Evolutionary conservation across 2,329 filamentous ascomycete species (phyloP), one percentile per base, ranked within the genome.

Genomic region (Calonectria fujianensis): DNA sequence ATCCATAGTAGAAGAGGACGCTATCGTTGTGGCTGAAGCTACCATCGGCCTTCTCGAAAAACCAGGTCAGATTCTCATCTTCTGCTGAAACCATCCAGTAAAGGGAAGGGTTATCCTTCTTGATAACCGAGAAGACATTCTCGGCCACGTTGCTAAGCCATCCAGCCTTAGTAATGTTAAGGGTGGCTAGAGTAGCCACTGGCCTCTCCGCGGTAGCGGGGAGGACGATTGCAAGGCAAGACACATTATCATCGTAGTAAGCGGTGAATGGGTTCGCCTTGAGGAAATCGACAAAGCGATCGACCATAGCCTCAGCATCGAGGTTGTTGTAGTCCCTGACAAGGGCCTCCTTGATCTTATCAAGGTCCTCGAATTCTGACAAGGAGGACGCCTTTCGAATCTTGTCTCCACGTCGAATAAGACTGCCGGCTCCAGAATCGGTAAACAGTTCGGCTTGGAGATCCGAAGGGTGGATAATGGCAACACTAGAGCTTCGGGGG

Each of bases 41-140:
- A 71, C 97, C 96, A 80, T 98, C 96, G 11, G 96, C 94, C 90
- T 98, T 98, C 86, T 98, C 96, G 80, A 98, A 97, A 89, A 98
- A 98, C 97, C 97, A 98, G 16, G 95, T 96, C 81, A 98, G 89
- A 85, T 98, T 98, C 90, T 98, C 96, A 81, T 98, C 96, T 80
- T 97, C 94, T 82, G 96, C 94, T 87, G 95, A 96, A 75, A 98
- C 96, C 24, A 96, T 98, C 96, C 96, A 99, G 77, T 95, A 94
- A 78, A 98, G 90, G 87, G 94, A 95, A 70, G 96, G 93, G 85
- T 96, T 94, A 82, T 98, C 96, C 86, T 97, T 97, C 90, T 96
- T 97, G 84, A 98, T 94, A 76, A 94, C 94, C 77, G 94, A 92
- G 85, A 98, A 98, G 73, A 48, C 41, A 7, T 48, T 48, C 41